phyloP scores from a whole-genome alignment of 1,284 basidiomycete genomes.

The Pseudozyma sp. region DNA sequence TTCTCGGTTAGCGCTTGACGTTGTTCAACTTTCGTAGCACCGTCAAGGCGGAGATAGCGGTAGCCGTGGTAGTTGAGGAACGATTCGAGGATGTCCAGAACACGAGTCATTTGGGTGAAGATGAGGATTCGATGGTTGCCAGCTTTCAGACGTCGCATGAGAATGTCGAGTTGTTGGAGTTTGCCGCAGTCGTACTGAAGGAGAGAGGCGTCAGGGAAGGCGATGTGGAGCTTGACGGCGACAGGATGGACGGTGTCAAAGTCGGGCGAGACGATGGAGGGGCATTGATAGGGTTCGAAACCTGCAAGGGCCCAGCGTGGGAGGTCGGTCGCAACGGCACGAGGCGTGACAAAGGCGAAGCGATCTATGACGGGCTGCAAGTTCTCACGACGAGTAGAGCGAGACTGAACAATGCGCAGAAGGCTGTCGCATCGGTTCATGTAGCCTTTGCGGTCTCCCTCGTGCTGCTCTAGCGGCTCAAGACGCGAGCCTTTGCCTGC shows the following conservation, averaged over 20 bases:
- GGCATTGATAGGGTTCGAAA: slow-evolving; percentile 49
- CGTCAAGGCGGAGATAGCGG: slow-evolving; percentile 90
- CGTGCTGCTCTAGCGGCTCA: slow-evolving; percentile 36
- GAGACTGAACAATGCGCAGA: slow-evolving; percentile 73
- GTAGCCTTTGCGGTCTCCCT: slow-evolving; percentile 71
- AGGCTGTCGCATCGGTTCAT: slow-evolving; percentile 75
- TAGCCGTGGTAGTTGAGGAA: slow-evolving; percentile 94
- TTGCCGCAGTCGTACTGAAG: slow-evolving; percentile 98
- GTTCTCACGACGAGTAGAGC: slow-evolving; percentile 74
- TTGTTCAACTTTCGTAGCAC: slow-evolving; percentile 94
- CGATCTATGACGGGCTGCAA: slow-evolving; percentile 76
- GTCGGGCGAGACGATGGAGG: slow-evolving; percentile 54
- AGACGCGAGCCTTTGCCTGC: slow-evolving; percentile 26
- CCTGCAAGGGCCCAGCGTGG: slow-evolving; percentile 75
- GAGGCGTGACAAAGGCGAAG: slow-evolving; percentile 87
- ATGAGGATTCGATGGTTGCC: slow-evolving; percentile 91
- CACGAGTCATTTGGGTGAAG: slow-evolving; percentile 96
- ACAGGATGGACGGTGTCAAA: slow-evolving; percentile 76
- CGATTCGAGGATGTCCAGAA: slow-evolving; percentile 92
- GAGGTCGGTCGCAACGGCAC: slow-evolving; percentile 82
- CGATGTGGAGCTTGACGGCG: slow-evolving; percentile 87
- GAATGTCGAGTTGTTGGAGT: slow-evolving; percentile 82
- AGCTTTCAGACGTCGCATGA: slow-evolving; percentile 85
- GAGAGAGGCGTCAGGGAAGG: slow-evolving; percentile 89
- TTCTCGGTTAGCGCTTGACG: slow-evolving; percentile 93